phyloP scores from a whole-genome alignment of 345 rosid species.

The Rhodomyrtus tomentosa region DNA sequence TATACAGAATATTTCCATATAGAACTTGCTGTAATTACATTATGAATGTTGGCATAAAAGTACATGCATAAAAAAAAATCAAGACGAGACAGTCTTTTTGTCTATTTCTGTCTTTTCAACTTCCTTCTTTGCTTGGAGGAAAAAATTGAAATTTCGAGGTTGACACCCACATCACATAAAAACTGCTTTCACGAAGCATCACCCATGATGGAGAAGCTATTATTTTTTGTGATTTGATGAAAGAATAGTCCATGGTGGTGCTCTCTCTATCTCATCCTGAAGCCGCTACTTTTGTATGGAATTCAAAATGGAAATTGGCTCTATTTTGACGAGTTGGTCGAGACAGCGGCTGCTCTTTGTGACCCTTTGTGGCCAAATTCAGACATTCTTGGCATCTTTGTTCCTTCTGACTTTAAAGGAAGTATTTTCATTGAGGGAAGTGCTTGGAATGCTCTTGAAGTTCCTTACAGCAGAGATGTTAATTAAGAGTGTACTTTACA shows the following conservation, averaged over 20 bases:
- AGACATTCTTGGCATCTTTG: not conserved
- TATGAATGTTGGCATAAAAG: not conserved
- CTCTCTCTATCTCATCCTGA: not conserved
- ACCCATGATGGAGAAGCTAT: not conserved
- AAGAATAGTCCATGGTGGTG: not conserved
- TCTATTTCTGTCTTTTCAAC: not conserved
- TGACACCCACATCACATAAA: not conserved
- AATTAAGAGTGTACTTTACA: not conserved
- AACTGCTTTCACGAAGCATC: not conserved
- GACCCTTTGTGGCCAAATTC: not conserved
- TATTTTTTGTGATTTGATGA: not conserved
- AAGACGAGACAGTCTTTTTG: not conserved
- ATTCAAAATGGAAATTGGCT: not conserved
- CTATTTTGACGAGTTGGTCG: not conserved
- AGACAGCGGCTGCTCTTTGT: not conserved
- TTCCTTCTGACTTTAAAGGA: not conserved
- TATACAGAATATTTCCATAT: not conserved
- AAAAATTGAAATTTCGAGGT: not conserved
- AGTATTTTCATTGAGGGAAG: not conserved
- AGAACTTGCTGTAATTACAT: not conserved
- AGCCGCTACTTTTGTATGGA: not conserved
- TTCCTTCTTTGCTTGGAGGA: not conserved
- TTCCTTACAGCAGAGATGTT: not conserved
- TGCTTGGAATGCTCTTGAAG: not conserved
- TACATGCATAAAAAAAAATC: not conserved